Evolutionary conservation across 768 basidiomycete genomes (phyloP).

Genomic region (Amanita fuliginea): DNA sequence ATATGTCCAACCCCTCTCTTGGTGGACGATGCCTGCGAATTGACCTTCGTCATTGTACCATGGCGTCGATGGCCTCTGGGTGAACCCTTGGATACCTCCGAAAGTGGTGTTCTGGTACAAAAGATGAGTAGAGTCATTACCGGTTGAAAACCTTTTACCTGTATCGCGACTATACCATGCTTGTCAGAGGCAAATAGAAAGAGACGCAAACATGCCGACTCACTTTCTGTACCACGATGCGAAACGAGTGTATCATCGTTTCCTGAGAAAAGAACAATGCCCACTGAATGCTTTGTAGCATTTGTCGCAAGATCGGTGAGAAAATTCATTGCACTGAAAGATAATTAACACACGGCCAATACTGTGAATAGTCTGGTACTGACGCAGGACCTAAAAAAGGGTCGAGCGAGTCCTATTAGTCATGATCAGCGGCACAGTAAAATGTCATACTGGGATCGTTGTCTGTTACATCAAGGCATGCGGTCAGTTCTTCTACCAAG

Average conservation of each 20-base stretch:
- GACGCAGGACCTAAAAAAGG: conserved; percentile 22
- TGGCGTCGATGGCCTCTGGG: conserved; percentile 52
- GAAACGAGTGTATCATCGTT: conserved; percentile 61
- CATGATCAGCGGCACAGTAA: neutral
- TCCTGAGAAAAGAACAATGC: conserved; percentile 52
- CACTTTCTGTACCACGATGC: conserved; percentile 55
- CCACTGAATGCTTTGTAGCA: conserved; percentile 37
- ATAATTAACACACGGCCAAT: neutral
- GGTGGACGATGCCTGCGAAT: conserved; percentile 60
- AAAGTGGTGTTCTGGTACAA: conserved; percentile 60
- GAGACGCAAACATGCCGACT: conserved; percentile 7
- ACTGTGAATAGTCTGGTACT: conserved; percentile 8
- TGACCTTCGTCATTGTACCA: conserved; percentile 52
- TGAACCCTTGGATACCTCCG: conserved; percentile 68
- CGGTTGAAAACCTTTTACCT: conserved; percentile 20
- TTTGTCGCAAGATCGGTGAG: conserved; percentile 58
- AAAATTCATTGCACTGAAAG: conserved; percentile 47
- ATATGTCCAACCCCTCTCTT: conserved; percentile 61
- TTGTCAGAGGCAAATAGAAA: neutral
- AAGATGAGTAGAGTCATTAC: neutral
- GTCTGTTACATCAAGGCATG: conserved; percentile 12
- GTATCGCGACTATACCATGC: conserved; percentile 37
- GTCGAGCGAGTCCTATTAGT: neutral
- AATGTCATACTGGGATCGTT: conserved; percentile 24
- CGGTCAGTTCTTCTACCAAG: conserved; percentile 24